Percentiles rank a stretch among this genome's conserved stretches.
Evolutionary conservation across 2,329 filamentous ascomycete species (phyloP).

Genomic region (Aspergillus floridensis): DNA sequence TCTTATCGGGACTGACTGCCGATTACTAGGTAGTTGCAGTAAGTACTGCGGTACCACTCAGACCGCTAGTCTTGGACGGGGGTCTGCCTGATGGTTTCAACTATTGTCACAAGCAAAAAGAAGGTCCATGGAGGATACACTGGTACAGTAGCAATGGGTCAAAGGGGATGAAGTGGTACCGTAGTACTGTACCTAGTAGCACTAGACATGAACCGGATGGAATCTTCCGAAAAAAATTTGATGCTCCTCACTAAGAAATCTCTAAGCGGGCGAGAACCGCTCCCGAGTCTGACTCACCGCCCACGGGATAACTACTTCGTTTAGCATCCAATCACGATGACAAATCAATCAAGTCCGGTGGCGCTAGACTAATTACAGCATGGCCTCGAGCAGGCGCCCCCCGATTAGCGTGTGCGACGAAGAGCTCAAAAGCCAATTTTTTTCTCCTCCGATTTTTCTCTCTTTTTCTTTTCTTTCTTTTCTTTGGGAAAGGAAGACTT

Average conservation of each 20-base stretch:
- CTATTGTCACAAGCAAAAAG: background rate
- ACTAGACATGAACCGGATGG: background rate
- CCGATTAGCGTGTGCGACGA: conserved; percentile 23
- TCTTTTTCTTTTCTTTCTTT: conserved; percentile 47
- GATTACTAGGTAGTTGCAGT: too few species aligned
- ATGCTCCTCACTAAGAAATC: conserved; percentile 8
- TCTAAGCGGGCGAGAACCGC: background rate
- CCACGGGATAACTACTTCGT: conserved; percentile 25
- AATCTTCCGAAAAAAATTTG: background rate
- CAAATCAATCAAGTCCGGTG: background rate
- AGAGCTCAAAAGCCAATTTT: conserved; percentile 30
- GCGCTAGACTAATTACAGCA: conserved; percentile 25
- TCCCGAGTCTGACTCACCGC: conserved; percentile 21
- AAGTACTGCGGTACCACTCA: background rate
- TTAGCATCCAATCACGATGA: conserved; percentile 29
- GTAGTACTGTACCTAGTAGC: background rate
- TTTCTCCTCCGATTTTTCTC: conserved; percentile 29
- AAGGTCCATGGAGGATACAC: background rate
- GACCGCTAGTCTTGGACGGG: background rate
- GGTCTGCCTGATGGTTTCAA: background rate
- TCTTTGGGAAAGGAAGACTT: conserved; percentile 58
- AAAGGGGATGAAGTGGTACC: background rate
- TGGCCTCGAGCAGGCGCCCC: conserved; percentile 9
- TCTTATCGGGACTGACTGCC: background rate
- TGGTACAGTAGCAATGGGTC: background rate